A percentile compares a stretch with the other conserved stretches of the same genome.
phyloP scores from a whole-genome alignment of 768 basidiomycete genomes.

The Leccinum longicurvipes region DNA sequence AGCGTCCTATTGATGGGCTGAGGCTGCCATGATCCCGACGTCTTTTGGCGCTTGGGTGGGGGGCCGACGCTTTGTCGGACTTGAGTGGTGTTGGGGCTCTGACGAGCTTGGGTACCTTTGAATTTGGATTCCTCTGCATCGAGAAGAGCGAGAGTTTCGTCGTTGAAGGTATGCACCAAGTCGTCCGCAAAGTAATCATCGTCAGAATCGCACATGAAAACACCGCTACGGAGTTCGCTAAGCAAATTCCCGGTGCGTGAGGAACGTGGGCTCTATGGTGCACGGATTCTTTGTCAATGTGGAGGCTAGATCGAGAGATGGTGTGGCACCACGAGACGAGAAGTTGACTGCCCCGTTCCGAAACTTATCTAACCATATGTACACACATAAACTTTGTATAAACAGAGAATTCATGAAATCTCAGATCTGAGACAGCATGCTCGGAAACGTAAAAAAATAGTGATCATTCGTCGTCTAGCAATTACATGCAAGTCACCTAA shows the following conservation, averaged over 20 bases:
- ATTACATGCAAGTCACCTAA: conserved; percentile 7
- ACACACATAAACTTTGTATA: background rate
- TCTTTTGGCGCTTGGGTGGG: conserved; percentile 57
- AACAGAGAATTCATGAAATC: background rate
- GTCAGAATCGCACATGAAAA: conserved; percentile 59
- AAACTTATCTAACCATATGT: no score
- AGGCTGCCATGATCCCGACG: conserved; percentile 43
- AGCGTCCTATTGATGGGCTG: conserved; percentile 28
- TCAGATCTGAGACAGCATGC: no score
- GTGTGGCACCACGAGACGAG: background rate
- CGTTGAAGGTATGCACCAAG: conserved; percentile 50
- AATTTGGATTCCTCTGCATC: conserved; percentile 53
- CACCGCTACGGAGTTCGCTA: background rate
- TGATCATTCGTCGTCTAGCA: conserved; percentile 1
- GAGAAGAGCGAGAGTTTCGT: conserved; percentile 55
- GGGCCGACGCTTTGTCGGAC: conserved; percentile 29
- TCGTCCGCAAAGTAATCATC: conserved; percentile 67
- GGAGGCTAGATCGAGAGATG: background rate
- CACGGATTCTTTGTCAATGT: background rate
- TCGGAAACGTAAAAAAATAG: no score
- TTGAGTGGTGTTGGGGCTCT: conserved; percentile 17
- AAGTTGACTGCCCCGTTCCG: background rate
- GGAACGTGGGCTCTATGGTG: background rate
- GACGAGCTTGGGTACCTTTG: conserved; percentile 26
- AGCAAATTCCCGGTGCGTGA: background rate